Evolutionary conservation across 306 rosid species (phyloP), one percentile per base, ranked within the genome.

Genomic region (Dalbergia cultrata): DNA sequence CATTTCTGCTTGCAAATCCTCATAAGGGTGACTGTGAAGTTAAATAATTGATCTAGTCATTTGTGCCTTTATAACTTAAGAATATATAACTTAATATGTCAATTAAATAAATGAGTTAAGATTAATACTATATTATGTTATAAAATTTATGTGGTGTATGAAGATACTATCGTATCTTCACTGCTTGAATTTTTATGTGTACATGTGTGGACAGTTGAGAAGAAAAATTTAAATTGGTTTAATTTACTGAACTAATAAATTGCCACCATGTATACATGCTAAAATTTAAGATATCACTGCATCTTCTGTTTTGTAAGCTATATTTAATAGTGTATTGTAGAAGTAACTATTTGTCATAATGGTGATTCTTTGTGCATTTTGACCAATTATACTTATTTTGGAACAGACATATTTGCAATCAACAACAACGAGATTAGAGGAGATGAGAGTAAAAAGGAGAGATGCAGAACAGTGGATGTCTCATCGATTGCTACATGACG

Each of bases 381-480:
- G 66, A 89, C 77, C 61, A 69, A 26, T 79, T 65, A 22, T 45
- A 45, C 49, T 58, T 78, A 78, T 63, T 21, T 52, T 78, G 64
- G 60, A 82, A 84, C 90, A 94, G 98, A 91, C 97, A 81, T 94
- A 91, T 81, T 87, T 92, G 91, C 97, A 90, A 70, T 92, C 98
- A 72, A 89, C 97, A 61, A 94, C 97, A 21, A 92, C 92, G 0
- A 88, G 98, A 77, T 87, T 91, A 86, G 98, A 94, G 86, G 97
- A 94, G 90, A 94, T 94, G 98, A 92, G 97, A 65, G 92, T 94
- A 49, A 92, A 91, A 86, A 91, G 98, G 86, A 91, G 98, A 75
- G 98, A 94, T 47, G 98, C 97, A 16, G 97, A 94, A 77, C 98
- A 94, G 83, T 94, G 98, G 98, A 92, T 94, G 98, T 88, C 97